Evolutionary conservation across 2,329 filamentous ascomycete species (phyloP).

Genomic region (Thyridium curvatum): DNA sequence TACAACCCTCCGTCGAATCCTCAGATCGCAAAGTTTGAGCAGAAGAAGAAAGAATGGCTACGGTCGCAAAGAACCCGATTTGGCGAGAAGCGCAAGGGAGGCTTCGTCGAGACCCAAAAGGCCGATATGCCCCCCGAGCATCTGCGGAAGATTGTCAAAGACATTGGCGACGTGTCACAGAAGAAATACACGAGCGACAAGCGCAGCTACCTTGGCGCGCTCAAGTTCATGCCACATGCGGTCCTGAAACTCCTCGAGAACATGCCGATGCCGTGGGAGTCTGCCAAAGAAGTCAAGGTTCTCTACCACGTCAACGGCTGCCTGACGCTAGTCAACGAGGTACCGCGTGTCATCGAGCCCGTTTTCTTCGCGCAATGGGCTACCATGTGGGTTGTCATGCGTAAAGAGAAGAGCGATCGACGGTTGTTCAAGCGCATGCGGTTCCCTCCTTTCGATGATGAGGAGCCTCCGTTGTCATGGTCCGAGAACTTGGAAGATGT

Average conservation of each 20-base stretch:
- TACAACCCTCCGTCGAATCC: constrained; percentile 77
- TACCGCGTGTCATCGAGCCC: constrained; percentile 91
- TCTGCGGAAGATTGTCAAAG: constrained; percentile 94
- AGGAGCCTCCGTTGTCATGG: constrained; percentile 95
- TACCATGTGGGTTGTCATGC: constrained; percentile 99
- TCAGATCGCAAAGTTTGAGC: constrained; percentile 86
- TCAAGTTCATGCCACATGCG: constrained; percentile 99
- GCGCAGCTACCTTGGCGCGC: constrained; percentile 89
- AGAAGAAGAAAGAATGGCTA: constrained; percentile 99
- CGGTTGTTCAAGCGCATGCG: constrained; percentile 98
- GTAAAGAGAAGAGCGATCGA: constrained; percentile 93
- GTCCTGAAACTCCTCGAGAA: constrained; percentile 96
- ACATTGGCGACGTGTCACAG: constrained; percentile 98
- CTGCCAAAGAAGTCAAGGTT: constrained; percentile 91
- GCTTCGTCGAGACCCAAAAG: constrained; percentile 97
- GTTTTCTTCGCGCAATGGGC: constrained; percentile 99
- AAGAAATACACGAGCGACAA: constrained; percentile 99
- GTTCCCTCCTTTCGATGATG: constrained; percentile 96
- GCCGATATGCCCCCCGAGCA: constrained; percentile 98
- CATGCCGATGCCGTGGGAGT: constrained; percentile 99
- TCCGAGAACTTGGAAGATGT: constrained; percentile 99
- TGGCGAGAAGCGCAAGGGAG: constrained; percentile 92
- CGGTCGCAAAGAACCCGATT: constrained; percentile 86
- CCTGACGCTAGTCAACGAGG: constrained; percentile 93
- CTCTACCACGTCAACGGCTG: constrained; percentile 98